Evolutionary conservation across 1,284 basidiomycete species (phyloP).

Genomic region (Amylostereum chailletii): DNA sequence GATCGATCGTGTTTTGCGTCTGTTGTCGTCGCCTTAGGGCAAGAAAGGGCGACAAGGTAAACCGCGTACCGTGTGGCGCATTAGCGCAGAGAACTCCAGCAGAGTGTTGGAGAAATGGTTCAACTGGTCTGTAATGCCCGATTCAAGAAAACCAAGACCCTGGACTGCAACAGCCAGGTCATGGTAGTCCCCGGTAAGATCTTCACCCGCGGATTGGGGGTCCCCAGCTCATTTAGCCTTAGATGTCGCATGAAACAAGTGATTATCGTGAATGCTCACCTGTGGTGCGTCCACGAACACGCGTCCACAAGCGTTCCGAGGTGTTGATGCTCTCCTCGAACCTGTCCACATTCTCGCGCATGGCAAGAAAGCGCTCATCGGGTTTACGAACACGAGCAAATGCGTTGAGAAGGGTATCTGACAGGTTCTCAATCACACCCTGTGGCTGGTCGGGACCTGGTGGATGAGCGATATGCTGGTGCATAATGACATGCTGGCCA

Average conservation of each 20-base stretch:
- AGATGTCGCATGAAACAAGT: conserved; percentile 34
- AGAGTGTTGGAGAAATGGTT: conserved; percentile 95
- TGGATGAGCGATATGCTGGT: conserved; percentile 85
- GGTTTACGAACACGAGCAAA: conserved; percentile 95
- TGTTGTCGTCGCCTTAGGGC: conserved; percentile 19
- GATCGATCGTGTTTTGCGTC: conserved; percentile 83
- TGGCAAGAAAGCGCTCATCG: conserved; percentile 88
- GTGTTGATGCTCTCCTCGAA: conserved; percentile 85
- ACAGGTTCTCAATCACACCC: conserved; percentile 88
- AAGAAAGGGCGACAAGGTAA: conserved; percentile 1
- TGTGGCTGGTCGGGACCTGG: conserved; percentile 71
- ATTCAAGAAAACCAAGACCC: conserved; percentile 94
- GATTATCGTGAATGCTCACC: conserved; percentile 53
- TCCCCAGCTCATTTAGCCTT: conserved; percentile 76
- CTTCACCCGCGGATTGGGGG: conserved; percentile 65
- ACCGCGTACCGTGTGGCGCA: conserved; percentile 68
- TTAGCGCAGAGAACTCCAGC: conserved; percentile 82
- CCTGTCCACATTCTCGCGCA: conserved; percentile 88
- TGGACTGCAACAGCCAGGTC: conserved; percentile 94
- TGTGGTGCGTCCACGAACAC: conserved; percentile 70
- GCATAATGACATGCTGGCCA: conserved; percentile 85
- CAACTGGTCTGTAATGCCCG: conserved; percentile 93
- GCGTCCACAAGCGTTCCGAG: conserved; percentile 75
- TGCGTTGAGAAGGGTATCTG: conserved; percentile 92
- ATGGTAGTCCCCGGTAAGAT: conserved; percentile 94